Percentiles rank a stretch among this genome's conserved stretches.
Evolutionary conservation across 768 basidiomycete genomes (phyloP).

Genomic region (Mycena sanguinolenta): DNA sequence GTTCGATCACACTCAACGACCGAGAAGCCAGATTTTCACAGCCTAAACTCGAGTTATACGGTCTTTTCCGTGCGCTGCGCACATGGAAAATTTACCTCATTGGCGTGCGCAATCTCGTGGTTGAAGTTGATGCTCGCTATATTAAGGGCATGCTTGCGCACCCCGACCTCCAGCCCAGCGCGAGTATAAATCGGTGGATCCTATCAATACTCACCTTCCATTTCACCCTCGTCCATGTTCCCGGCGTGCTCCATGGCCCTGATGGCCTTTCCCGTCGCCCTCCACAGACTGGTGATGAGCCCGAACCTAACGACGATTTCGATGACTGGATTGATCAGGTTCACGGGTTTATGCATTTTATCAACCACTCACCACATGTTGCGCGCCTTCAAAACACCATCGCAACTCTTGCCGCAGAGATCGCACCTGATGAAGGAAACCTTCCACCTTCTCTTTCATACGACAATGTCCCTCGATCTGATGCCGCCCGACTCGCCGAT

Average conservation of each 20-base stretch:
- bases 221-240: no score
- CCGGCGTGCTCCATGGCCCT: no score
- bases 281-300: slow-evolving; percentile 26
- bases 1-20: slow-evolving; percentile 53
- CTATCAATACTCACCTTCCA: slow-evolving; percentile 47
- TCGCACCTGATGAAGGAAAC: background rate
- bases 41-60: slow-evolving; percentile 55
- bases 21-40: slow-evolving; percentile 51
- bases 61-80: slow-evolving; percentile 47
- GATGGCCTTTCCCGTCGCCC: slow-evolving; percentile 47
- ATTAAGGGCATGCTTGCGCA: slow-evolving; percentile 50
- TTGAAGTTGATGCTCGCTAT: slow-evolving; percentile 51
- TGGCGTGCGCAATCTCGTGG: slow-evolving; percentile 48
- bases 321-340: no score
- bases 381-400: slow-evolving; percentile 1
- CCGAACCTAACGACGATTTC: background rate
- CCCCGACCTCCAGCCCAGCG: slow-evolving; percentile 49
- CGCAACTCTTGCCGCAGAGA: slow-evolving; percentile 1
- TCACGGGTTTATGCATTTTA: slow-evolving; percentile 37
- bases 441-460: background rate
- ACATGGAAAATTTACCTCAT: no score
- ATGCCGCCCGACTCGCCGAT: background rate
- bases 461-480: background rate
- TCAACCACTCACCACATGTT: slow-evolving; percentile 17
- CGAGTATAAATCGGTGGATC: slow-evolving; percentile 53